Conservation (phyloP, 768 basidiomycete species). For the Suillus subaureus region DNA sequence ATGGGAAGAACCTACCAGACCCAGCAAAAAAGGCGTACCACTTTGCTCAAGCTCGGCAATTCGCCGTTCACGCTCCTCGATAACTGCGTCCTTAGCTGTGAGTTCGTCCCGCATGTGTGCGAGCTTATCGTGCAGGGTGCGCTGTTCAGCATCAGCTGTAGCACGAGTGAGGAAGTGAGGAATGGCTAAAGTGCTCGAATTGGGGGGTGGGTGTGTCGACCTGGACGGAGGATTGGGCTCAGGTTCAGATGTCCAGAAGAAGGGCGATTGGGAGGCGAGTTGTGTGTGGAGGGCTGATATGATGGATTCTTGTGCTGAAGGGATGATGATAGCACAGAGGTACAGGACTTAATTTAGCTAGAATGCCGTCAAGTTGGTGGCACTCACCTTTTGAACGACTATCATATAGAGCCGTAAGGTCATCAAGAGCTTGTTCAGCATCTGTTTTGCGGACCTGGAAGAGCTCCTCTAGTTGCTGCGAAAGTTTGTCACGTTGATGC, state of each 20-base stretch:
- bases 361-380: not conserved
- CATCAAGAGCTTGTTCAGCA: constrained; percentile 55
- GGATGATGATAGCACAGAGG: constrained; percentile 9
- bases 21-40: constrained; percentile 41
- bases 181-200: constrained; percentile 31
- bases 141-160: constrained; percentile 70
- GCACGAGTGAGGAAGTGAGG: constrained; percentile 75
- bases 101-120: constrained; percentile 43
- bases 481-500: constrained; percentile 48
- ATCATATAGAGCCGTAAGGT: constrained; percentile 53
- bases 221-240: not conserved
- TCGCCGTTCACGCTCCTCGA: constrained; percentile 47
- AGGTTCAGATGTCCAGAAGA: constrained; percentile 38
- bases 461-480: constrained; percentile 60
- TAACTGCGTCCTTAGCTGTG: constrained; percentile 43
- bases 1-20: constrained; percentile 3
- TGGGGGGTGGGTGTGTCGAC: not conserved
- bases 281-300: constrained; percentile 48
- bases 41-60: constrained; percentile 49
- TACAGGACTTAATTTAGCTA: not conserved
- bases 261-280: constrained; percentile 56
- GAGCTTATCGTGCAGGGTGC: constrained; percentile 50
- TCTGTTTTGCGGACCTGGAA: constrained; percentile 64
- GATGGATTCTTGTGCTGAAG: constrained; percentile 55
- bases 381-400: constrained; percentile 52